Evolutionary conservation across 805 yeast species (phyloP).

Genomic region (Yarrowia osloensis): DNA sequence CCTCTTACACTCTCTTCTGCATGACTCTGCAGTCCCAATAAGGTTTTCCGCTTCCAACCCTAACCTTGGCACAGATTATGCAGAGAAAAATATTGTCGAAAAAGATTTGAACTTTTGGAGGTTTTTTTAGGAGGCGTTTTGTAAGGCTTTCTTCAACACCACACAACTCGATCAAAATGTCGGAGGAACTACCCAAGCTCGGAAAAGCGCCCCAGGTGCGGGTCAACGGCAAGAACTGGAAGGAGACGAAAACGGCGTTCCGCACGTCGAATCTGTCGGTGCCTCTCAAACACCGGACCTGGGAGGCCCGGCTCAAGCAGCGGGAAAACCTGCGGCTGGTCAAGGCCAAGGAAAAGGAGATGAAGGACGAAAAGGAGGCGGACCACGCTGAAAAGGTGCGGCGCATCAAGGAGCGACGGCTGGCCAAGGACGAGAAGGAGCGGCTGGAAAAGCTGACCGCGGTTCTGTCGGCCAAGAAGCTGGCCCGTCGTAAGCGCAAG

Average conservation of each 20-base stretch:
- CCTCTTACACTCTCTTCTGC: too few species aligned
- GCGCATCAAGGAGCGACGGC: constrained; percentile 64
- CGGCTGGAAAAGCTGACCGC: constrained; percentile 79
- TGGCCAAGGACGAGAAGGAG: constrained; percentile 83
- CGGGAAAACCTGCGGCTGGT: constrained; percentile 64
- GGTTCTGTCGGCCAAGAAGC: constrained; percentile 89
- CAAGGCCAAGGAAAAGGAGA: constrained; percentile 66
- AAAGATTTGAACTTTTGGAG: too few species aligned
- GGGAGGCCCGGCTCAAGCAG: constrained; percentile 68
- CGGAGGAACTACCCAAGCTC: constrained; percentile 11
- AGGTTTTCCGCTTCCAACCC: too few species aligned
- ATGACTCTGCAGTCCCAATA: too few species aligned
- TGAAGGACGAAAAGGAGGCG: constrained; percentile 76
- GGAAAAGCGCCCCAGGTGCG: constrained; percentile 31
- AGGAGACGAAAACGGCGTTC: constrained; percentile 43
- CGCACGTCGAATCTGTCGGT: constrained; percentile 50
- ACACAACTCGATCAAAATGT: background rate
- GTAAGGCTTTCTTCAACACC: too few species aligned
- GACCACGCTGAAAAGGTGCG: constrained; percentile 51
- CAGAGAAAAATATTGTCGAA: constrained; percentile 24
- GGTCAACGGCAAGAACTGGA: constrained; percentile 46
- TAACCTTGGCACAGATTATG: constrained; percentile 11
- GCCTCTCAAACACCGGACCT: constrained; percentile 48
- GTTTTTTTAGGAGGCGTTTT: background rate
- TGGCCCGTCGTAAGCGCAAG: constrained; percentile 83